Evolutionary conservation across 2,329 filamentous ascomycete genomes (phyloP), one percentile per base, ranked within the genome.

Genomic region (Colletotrichum echinochloae): DNA sequence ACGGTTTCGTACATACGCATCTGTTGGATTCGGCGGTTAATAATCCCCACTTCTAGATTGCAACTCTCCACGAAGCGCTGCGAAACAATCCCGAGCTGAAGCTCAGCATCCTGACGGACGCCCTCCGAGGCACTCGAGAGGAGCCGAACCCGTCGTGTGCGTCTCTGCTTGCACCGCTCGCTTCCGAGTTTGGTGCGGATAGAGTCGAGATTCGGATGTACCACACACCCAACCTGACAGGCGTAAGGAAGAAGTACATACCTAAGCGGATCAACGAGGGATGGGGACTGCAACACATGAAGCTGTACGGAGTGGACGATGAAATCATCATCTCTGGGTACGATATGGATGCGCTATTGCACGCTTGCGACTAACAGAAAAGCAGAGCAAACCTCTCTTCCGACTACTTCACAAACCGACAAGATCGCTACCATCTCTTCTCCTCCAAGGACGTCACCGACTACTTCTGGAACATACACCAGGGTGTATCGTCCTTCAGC

Each of bases 271-370:
- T 99, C 79, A 99, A 99, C 75, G 96, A 99, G 82, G 96, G 96
- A 23, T 99, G 96, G 96, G 96, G 96, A 1, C 82, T 99, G 72
- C 96, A 99, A 79, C 96, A 99, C 78, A 99, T 99, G 95, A 99
- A 99, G 86, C 85, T 99, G 0, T 99, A 99, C 76, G 96, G 96
- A 0, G 85, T 97, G 28, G 96, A 99, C 76, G 94, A 99, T 77
- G 94, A 97, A 80, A 92, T 99, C 68, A 95, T 99, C 74, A 89
- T 99, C 76, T 97, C 95, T 9, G 95, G 94, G 89, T 94, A 87
- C 73, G 84, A 6, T 20, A 3, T 14, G 16, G 18, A 52, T 20
- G 26, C 35, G 26, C 20, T 20, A 16, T 5, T 1, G 0, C 8
- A 18, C 6, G 26, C 33, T 35, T 3, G 20, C 20, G 20, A 30